Percentiles rank a stretch among this genome's conserved stretches.
Conservation (phyloP, 495 filamentous ascomycete species). For the Penicillium lividum region DNA sequence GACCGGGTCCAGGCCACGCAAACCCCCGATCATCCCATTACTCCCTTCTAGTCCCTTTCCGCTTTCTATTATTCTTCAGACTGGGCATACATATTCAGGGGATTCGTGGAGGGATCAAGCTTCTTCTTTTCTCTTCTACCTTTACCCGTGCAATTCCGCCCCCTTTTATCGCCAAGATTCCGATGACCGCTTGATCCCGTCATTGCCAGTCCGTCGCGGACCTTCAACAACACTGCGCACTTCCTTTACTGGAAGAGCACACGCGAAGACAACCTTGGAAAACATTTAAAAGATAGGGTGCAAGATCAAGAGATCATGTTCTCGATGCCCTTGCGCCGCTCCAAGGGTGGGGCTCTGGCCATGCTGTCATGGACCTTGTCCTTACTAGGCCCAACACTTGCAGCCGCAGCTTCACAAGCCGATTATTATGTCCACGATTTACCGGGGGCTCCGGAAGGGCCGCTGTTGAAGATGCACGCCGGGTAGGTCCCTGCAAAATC, state of each 20-base stretch:
- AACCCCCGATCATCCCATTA: neutral
- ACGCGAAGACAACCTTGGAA: neutral
- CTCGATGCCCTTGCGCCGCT: slow-evolving; percentile 20
- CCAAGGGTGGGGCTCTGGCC: slow-evolving; percentile 17
- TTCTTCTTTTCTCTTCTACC: slow-evolving; percentile 26
- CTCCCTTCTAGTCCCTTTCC: slow-evolving; percentile 2
- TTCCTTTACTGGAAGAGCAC: neutral
- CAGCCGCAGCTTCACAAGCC: slow-evolving; percentile 60
- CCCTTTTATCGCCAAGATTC: slow-evolving; percentile 2
- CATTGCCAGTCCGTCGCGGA: slow-evolving; percentile 17
- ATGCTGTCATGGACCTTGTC: slow-evolving; percentile 33
- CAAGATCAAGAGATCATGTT: slow-evolving; percentile 16
- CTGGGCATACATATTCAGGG: neutral
- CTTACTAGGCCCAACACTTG: slow-evolving; percentile 27
- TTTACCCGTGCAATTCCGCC: slow-evolving; percentile 25
- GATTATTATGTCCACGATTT: slow-evolving; percentile 88
- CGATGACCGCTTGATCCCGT: slow-evolving; percentile 24
- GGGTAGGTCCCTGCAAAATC: slow-evolving; percentile 60
- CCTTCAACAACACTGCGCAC: slow-evolving; percentile 1
- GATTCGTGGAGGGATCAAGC: neutral
- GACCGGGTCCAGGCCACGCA: slow-evolving; percentile 26
- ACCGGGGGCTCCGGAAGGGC: slow-evolving; percentile 81
- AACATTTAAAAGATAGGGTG: neutral
- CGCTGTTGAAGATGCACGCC: slow-evolving; percentile 94
- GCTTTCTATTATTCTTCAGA: neutral